Conservation (phyloP, 1,284 basidiomycete genomes). For the Gymnopus androsaceus region DNA sequence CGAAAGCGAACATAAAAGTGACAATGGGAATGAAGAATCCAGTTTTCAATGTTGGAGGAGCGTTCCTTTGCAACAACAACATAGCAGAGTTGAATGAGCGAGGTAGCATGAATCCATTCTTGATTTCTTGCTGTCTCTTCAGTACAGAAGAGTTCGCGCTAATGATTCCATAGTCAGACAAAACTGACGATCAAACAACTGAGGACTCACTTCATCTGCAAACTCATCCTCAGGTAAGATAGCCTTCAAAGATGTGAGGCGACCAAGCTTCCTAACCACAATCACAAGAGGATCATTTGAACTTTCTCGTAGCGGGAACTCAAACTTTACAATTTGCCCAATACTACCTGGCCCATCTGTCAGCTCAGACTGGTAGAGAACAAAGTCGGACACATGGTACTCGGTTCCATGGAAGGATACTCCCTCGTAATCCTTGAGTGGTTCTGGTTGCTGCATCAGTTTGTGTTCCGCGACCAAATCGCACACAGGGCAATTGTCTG, state of each 20-base stretch:
- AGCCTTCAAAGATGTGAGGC: constrained; percentile 4
- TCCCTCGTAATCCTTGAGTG: constrained; percentile 26
- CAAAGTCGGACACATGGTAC: constrained; percentile 60
- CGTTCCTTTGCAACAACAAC: constrained; percentile 34
- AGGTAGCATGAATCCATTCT: constrained; percentile 31
- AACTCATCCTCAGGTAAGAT: constrained; percentile 10
- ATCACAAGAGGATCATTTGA: not conserved
- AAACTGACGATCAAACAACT: not conserved
- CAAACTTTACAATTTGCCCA: constrained; percentile 11
- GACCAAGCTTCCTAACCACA: constrained; percentile 13
- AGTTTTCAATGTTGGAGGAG: constrained; percentile 37
- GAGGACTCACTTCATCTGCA: constrained; percentile 31
- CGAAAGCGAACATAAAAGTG: constrained; percentile 58
- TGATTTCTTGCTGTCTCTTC: constrained; percentile 50
- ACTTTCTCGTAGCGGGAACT: not conserved
- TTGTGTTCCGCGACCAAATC: constrained; percentile 19
- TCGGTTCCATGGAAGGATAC: constrained; percentile 38
- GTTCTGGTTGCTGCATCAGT: constrained; percentile 2
- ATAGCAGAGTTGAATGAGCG: constrained; percentile 49
- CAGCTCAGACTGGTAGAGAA: constrained; percentile 42
- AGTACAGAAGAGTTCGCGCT: constrained; percentile 62
- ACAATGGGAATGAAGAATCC: constrained; percentile 52
- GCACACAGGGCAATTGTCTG: constrained; percentile 57
- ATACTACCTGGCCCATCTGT: constrained; percentile 34
- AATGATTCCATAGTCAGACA: constrained; percentile 3